A percentile compares a stretch with the other conserved stretches of the same genome.
Conservation (phyloP, 2,329 filamentous ascomycete genomes). For the Ophiosphaerella korrae region DNA sequence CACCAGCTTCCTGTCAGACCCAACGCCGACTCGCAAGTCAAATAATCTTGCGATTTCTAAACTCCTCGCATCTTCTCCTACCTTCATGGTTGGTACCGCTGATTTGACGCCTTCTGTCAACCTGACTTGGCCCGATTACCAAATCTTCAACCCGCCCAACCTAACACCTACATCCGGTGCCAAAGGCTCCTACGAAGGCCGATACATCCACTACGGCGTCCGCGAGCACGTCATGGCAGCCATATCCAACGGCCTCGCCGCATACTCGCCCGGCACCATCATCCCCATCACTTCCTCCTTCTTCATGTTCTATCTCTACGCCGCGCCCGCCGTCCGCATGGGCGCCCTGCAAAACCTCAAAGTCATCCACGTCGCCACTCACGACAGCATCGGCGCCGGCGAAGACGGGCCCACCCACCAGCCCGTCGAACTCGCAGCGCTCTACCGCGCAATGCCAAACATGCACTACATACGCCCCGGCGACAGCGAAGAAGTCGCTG, state of each 20-base stretch:
- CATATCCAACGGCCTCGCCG: constrained; percentile 61
- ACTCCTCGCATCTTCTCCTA: constrained; percentile 79
- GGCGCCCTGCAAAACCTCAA: constrained; percentile 62
- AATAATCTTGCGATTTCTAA: constrained; percentile 57
- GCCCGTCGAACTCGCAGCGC: constrained; percentile 60
- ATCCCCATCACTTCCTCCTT: constrained; percentile 64
- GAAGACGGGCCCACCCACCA: constrained; percentile 68
- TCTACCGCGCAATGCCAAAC: constrained; percentile 68
- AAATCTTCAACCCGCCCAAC: constrained; percentile 54
- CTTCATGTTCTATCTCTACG: constrained; percentile 60
- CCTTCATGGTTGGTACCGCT: constrained; percentile 77
- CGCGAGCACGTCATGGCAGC: constrained; percentile 45
- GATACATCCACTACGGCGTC: constrained; percentile 55
- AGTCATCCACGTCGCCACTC: constrained; percentile 65
- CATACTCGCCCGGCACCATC: constrained; percentile 52
- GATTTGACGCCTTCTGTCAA: constrained; percentile 60
- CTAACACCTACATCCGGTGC: constrained; percentile 50
- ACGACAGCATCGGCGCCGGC: constrained; percentile 58
- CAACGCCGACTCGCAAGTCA: constrained; percentile 59
- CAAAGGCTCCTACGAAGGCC: constrained; percentile 60
- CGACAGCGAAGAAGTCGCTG: constrained; percentile 63
- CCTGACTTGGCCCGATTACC: constrained; percentile 58
- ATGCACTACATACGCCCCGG: constrained; percentile 64
- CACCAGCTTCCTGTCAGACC: constrained; percentile 52
- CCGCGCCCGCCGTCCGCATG: constrained; percentile 65